These are phyloP conservation scores for Candida smagusa DNA, from an alignment of 1,139 yeast species.

Conservation along the genomic window DNA sequence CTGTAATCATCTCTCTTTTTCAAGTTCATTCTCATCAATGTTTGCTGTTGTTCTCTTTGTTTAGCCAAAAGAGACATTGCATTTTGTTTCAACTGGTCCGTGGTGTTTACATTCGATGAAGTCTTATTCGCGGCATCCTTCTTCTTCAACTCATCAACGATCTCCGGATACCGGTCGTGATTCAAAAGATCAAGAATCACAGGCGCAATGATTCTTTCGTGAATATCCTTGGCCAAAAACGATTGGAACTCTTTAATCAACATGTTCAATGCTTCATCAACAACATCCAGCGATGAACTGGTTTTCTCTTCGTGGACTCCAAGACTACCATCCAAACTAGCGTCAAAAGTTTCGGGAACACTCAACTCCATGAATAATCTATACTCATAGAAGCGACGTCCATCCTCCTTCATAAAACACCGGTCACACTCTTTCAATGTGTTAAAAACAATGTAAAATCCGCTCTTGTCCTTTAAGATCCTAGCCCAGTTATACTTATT, in stretches of 20 bases:
- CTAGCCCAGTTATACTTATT: slow-evolving; percentile 63
- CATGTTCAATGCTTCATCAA: slow-evolving; percentile 58
- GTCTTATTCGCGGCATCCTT: slow-evolving; percentile 31
- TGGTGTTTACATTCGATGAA: slow-evolving; percentile 14
- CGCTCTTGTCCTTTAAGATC: slow-evolving; percentile 58
- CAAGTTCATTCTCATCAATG: slow-evolving; percentile 36
- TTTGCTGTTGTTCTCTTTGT: slow-evolving; percentile 19
- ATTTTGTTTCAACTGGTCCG: slow-evolving; percentile 16
- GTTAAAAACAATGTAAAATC: slow-evolving; percentile 71
- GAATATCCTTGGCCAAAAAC: slow-evolving; percentile 66
- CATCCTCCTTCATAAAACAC: slow-evolving; percentile 69
- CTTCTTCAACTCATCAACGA: slow-evolving; percentile 43
- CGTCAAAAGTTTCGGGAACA: slow-evolving; percentile 33
- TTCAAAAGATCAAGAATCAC: slow-evolving; percentile 59
- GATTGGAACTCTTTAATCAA: slow-evolving; percentile 62
- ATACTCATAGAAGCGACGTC: slow-evolving; percentile 47
- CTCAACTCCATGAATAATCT: slow-evolving; percentile 56
- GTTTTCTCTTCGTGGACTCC: not conserved
- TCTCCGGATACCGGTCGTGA: slow-evolving; percentile 56
- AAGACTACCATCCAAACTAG: slow-evolving; percentile 8
- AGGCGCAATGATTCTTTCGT: slow-evolving; percentile 75
- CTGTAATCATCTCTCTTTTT: slow-evolving; percentile 40
- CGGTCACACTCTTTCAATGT: slow-evolving; percentile 59
- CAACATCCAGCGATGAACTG: slow-evolving; percentile 20
- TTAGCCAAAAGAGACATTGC: slow-evolving; percentile 30